Percentiles rank a stretch among this genome's conserved stretches.
phyloP scores from a whole-genome alignment of 192 early-diverging fungal genomes.

The Linnemannia schmuckeri region DNA sequence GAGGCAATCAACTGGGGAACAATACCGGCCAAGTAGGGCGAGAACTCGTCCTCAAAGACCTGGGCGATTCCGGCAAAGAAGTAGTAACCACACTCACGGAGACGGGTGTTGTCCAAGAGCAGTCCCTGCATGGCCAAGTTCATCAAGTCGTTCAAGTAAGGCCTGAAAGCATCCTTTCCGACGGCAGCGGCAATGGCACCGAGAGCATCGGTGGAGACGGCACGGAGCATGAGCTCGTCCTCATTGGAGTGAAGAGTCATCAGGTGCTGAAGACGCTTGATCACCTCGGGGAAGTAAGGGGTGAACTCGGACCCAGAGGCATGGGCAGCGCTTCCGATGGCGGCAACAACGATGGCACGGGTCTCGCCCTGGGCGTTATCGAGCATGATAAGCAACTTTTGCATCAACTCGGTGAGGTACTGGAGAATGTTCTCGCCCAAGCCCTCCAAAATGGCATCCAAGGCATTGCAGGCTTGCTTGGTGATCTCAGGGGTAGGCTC shows the following conservation, averaged over 20 bases:
- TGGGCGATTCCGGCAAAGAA: slow-evolving; percentile 88
- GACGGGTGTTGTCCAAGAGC: slow-evolving; percentile 76
- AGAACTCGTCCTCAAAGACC: slow-evolving; percentile 87
- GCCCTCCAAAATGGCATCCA: slow-evolving; percentile 91
- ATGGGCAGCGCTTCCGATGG: slow-evolving; percentile 92
- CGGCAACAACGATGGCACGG: slow-evolving; percentile 83
- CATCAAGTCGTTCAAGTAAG: slow-evolving; percentile 83
- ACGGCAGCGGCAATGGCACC: slow-evolving; percentile 92
- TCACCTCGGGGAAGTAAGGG: slow-evolving; percentile 84
- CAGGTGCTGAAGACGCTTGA: slow-evolving; percentile 74
- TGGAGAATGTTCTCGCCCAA: slow-evolving; percentile 83
- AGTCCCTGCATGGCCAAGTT: slow-evolving; percentile 83
- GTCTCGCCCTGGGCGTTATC: slow-evolving; percentile 77
- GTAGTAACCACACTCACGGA: slow-evolving; percentile 89
- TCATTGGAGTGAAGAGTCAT: slow-evolving; percentile 78
- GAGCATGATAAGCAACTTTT: slow-evolving; percentile 81
- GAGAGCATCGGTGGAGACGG: slow-evolving; percentile 87
- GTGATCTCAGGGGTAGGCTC: slow-evolving; percentile 81
- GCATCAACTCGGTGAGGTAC: slow-evolving; percentile 87
- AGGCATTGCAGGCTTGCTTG: slow-evolving; percentile 84
- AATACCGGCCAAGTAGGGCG: slow-evolving; percentile 79
- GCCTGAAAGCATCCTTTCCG: slow-evolving; percentile 86
- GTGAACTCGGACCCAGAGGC: slow-evolving; percentile 78
- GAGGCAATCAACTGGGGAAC: slow-evolving; percentile 86
- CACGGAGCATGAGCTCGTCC: slow-evolving; percentile 85